phyloP scores from a whole-genome alignment of 768 basidiomycete species.

The Trichaptum fuscoviolaceum region DNA sequence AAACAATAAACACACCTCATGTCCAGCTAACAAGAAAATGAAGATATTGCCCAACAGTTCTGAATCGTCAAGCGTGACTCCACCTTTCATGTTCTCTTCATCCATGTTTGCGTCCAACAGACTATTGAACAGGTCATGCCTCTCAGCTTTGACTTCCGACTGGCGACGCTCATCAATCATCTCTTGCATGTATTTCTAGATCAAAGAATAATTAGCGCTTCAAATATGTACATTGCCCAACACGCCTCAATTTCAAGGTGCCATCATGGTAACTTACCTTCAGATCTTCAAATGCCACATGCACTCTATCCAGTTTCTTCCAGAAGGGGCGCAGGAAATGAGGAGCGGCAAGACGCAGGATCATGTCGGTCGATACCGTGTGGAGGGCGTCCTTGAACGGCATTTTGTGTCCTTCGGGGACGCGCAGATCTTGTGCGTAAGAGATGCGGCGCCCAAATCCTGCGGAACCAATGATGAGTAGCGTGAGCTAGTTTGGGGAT shows the following conservation, averaged over 20 bases:
- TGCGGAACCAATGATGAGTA: conserved; percentile 51
- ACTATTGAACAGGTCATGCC: conserved; percentile 48
- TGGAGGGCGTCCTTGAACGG: conserved; percentile 28
- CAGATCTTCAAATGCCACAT: conserved; percentile 23
- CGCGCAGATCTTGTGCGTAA: conserved; percentile 39
- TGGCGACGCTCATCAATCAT: conserved; percentile 44
- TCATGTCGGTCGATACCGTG: conserved; percentile 23
- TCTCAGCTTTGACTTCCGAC: conserved; percentile 31
- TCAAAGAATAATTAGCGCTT: background rate
- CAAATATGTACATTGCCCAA: background rate
- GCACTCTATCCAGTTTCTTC: conserved; percentile 17
- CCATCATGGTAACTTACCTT: conserved; percentile 11
- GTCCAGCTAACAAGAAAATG: conserved; percentile 51
- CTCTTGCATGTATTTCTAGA: conserved; percentile 42
- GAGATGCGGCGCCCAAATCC: conserved; percentile 49
- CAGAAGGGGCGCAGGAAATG: conserved; percentile 21
- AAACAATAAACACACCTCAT: conserved; percentile 35
- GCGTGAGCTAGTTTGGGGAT: conserved; percentile 37
- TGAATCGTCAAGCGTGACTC: conserved; percentile 32
- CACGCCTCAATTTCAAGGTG: background rate
- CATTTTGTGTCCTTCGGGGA: conserved; percentile 36
- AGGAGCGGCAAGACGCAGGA: conserved; percentile 22
- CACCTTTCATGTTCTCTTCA: conserved; percentile 20
- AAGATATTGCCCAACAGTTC: conserved; percentile 40
- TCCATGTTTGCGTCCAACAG: conserved; percentile 46